phyloP scores from a whole-genome alignment of 345 rosid species.

The Litchi chinensis region DNA sequence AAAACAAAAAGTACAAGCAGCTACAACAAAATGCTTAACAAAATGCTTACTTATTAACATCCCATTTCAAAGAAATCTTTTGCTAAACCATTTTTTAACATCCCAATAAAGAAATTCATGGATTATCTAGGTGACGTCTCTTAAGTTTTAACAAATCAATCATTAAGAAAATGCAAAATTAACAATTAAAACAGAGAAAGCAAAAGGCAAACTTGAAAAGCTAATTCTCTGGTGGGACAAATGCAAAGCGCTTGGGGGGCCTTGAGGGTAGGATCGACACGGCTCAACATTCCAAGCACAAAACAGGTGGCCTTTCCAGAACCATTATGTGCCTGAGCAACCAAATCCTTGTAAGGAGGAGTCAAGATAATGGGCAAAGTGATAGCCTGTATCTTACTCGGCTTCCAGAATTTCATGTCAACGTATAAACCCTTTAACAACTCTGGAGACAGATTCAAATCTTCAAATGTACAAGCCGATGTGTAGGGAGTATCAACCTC shows the following conservation, averaged over 20 bases:
- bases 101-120: too few species aligned
- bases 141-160: neutral
- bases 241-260: constrained; percentile 92
- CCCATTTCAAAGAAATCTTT: too few species aligned
- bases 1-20: too few species aligned
- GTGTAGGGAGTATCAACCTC: constrained; percentile 81
- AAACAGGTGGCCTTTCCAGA: constrained; percentile 98
- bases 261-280: constrained; percentile 56
- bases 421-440: constrained; percentile 86
- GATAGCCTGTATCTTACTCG: constrained; percentile 92
- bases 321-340: constrained; percentile 97
- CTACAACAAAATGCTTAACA: too few species aligned
- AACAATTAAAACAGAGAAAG: neutral
- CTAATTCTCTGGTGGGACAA: constrained; percentile 92
- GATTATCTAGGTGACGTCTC: too few species aligned
- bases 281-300: constrained; percentile 91
- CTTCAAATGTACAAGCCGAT: constrained; percentile 79
- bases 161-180: neutral
- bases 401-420: constrained; percentile 90
- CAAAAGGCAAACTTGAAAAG: constrained; percentile 65
- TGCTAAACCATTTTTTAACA: too few species aligned
- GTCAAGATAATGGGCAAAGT: constrained; percentile 92
- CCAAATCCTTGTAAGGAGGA: constrained; percentile 76
- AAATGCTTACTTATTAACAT: too few species aligned
- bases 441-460: constrained; percentile 74